Evolutionary conservation across 768 basidiomycete species (phyloP).

Genomic region (Leccinum subtestaceum): DNA sequence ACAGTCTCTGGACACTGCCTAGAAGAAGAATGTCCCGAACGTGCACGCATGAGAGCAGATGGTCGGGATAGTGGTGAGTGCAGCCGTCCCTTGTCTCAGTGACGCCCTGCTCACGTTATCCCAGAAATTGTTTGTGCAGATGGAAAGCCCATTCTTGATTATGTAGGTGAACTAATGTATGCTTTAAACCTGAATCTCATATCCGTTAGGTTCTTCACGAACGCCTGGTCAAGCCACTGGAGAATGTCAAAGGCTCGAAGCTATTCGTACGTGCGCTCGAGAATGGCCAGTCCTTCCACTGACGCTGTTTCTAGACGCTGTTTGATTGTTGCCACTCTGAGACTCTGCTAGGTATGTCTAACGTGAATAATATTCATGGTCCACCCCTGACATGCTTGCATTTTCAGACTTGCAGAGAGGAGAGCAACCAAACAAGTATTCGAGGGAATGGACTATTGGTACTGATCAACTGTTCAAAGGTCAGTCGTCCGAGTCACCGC

Average conservation of each 20-base stretch:
- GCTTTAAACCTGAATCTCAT: background rate
- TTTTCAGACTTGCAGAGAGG: slow-evolving; percentile 20
- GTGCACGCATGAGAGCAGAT: slow-evolving; percentile 40
- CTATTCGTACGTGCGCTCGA: slow-evolving; percentile 15
- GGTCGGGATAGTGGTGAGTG: slow-evolving; percentile 46
- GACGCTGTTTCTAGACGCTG: slow-evolving; percentile 21
- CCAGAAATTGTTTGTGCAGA: slow-evolving; percentile 22
- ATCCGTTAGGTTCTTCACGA: slow-evolving; percentile 19
- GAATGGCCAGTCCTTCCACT: background rate
- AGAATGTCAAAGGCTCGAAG: slow-evolving; percentile 16
- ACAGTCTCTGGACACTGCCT: slow-evolving; percentile 18
- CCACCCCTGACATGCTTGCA: background rate
- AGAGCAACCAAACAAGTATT: slow-evolving; percentile 11
- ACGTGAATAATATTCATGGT: background rate
- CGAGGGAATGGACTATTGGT: slow-evolving; percentile 14
- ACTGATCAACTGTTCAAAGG: slow-evolving; percentile 17
- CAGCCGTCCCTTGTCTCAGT: background rate
- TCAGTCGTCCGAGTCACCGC: background rate
- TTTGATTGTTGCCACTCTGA: slow-evolving; percentile 34
- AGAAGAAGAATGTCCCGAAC: slow-evolving; percentile 21
- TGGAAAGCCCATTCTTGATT: slow-evolving; percentile 21
- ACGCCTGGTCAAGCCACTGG: slow-evolving; percentile 18
- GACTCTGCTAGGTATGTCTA: slow-evolving; percentile 20
- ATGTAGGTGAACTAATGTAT: slow-evolving; percentile 9
- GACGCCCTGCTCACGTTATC: background rate